phyloP scores from a whole-genome alignment of 2,329 filamentous ascomycete genomes.

The Ilyonectria sp. region DNA sequence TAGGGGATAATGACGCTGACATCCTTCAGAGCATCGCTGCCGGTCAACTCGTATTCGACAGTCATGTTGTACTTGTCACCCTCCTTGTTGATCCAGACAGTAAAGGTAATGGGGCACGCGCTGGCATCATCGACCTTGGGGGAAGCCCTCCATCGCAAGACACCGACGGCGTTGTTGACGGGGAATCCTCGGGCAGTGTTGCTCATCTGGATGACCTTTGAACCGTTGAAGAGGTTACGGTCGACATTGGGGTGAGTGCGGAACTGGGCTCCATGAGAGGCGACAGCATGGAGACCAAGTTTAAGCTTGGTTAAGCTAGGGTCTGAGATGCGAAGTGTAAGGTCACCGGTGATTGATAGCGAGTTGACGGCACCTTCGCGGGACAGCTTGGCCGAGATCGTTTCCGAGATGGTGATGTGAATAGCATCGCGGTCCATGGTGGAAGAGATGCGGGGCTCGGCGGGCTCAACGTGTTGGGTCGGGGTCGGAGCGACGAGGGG shows the following conservation, averaged over 20 bases:
- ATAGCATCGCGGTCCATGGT: conserved; percentile 87
- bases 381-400: conserved; percentile 90
- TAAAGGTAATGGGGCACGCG: conserved; percentile 93
- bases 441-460: conserved; percentile 72
- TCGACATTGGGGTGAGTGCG: conserved; percentile 98
- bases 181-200: conserved; percentile 92
- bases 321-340: conserved; percentile 92
- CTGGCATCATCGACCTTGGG: conserved; percentile 85
- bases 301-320: conserved; percentile 92
- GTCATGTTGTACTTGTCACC: conserved; percentile 90
- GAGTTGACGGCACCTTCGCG: conserved; percentile 90
- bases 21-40: conserved; percentile 83
- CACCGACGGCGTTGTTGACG: conserved; percentile 92
- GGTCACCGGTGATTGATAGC: conserved; percentile 90
- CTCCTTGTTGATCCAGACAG: conserved; percentile 96
- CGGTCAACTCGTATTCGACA: conserved; percentile 94
- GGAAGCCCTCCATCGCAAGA: conserved; percentile 91
- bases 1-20: conserved; percentile 93
- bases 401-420: conserved; percentile 88
- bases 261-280: conserved; percentile 90
- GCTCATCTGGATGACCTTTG: conserved; percentile 90
- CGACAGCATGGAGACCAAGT: conserved; percentile 81
- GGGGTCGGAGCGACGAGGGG: conserved; percentile 77
- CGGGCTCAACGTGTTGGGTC: conserved; percentile 65
- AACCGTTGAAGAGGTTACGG: conserved; percentile 85